Percentiles rank a stretch among this genome's conserved stretches.
Evolutionary conservation across 1,284 basidiomycete species (phyloP).

Genomic region (Mycosarcoma mackinlayi): DNA sequence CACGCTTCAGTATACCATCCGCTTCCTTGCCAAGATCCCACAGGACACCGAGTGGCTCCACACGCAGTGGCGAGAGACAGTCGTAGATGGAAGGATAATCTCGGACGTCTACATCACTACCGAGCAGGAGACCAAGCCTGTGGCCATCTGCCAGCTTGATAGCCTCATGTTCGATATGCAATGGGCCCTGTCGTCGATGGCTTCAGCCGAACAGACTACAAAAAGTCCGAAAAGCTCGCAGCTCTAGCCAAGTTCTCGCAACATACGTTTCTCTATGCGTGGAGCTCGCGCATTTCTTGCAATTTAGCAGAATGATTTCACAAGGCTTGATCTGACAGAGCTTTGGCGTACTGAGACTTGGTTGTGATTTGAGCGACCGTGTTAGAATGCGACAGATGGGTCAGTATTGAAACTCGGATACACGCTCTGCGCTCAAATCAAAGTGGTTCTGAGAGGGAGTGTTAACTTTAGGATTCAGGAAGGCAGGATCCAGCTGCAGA

Average conservation of each 20-base stretch:
- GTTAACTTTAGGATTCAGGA: no score
- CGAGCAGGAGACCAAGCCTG: neutral
- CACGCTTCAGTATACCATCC: conserved; percentile 6
- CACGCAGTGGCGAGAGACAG: conserved; percentile 5
- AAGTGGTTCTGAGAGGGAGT: no score
- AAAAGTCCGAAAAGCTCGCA: neutral
- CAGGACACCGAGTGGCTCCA: conserved; percentile 10
- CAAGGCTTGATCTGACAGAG: no score
- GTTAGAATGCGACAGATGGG: no score
- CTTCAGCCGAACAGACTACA: neutral
- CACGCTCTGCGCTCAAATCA: no score
- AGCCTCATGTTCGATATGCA: conserved; percentile 15
- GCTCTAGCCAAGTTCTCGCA: neutral
- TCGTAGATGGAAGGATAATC: conserved; percentile 6
- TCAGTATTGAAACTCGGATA: no score
- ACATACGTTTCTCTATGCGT: no score
- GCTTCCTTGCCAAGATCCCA: conserved; percentile 4
- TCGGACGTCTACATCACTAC: conserved; percentile 9
- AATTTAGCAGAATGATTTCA: no score
- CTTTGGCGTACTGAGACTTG: no score
- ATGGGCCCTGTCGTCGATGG: neutral
- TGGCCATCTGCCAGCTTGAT: conserved; percentile 12
- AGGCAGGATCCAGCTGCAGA: no score
- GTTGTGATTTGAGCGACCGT: no score
- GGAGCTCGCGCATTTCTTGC: no score